These are phyloP conservation scores for Pythium rishiriense DNA, from an alignment of 352 stramenopile species.

Conservation along the genomic window DNA sequence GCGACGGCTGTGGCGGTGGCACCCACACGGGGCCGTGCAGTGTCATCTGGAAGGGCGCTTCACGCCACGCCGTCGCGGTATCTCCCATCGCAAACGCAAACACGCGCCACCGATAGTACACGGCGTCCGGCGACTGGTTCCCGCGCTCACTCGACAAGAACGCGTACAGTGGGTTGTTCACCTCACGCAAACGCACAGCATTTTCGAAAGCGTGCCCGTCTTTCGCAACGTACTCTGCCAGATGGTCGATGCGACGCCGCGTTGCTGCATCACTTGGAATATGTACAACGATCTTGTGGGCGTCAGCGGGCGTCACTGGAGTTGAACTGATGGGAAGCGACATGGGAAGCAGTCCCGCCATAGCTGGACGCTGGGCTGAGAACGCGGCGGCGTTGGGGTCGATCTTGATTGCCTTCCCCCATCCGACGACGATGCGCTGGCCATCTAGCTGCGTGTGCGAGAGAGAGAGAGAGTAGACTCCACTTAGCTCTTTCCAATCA, in stretches of 20 bases:
- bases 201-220: constrained; percentile 74
- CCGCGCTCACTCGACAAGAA: constrained; percentile 49
- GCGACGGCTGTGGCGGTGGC: constrained; percentile 38
- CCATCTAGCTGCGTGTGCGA: constrained; percentile 56
- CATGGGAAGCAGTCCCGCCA: neutral
- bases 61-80: constrained; percentile 41
- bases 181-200: constrained; percentile 48
- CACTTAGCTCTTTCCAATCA: constrained; percentile 7
- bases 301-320: neutral
- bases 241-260: constrained; percentile 41
- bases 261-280: constrained; percentile 35
- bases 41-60: constrained; percentile 66
- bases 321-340: neutral
- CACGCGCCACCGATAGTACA: constrained; percentile 80
- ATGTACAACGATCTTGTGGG: constrained; percentile 37
- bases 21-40: constrained; percentile 57
- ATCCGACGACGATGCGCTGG: constrained; percentile 74
- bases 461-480: constrained; percentile 7
- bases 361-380: neutral
- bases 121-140: constrained; percentile 28
- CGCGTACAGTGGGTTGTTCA: constrained; percentile 42
- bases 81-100: constrained; percentile 77
- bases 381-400: constrained; percentile 25
- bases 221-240: constrained; percentile 63
- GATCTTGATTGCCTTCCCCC: constrained; percentile 83